Percentiles rank a stretch among this genome's conserved stretches.
phyloP scores from a whole-genome alignment of 345 rosid species.

The Melaleuca alternifolia region DNA sequence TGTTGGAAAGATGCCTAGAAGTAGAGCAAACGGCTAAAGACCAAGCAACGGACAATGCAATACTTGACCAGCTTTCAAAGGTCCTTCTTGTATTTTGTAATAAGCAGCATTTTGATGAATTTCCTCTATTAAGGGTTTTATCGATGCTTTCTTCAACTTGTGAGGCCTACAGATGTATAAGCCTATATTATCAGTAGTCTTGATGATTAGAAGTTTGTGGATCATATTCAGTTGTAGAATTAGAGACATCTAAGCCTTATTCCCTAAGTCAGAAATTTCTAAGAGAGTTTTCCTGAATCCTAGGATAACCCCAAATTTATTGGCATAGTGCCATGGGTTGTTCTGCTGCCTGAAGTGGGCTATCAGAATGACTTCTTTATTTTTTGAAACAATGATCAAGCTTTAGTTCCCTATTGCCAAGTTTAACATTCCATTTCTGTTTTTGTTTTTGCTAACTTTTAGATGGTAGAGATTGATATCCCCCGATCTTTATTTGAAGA shows the following conservation, averaged over 20 bases:
- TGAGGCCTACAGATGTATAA: background rate
- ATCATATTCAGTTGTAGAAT: background rate
- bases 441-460: background rate
- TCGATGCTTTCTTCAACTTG: background rate
- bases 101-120: background rate
- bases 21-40: slow-evolving; percentile 73
- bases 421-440: background rate
- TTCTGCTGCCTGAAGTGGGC: background rate
- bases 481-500: slow-evolving; percentile 88
- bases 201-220: background rate
- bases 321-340: background rate
- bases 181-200: background rate
- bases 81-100: slow-evolving; percentile 19
- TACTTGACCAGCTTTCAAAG: slow-evolving; percentile 81
- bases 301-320: background rate
- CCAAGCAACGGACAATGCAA: slow-evolving; percentile 90
- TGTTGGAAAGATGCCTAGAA: slow-evolving; percentile 63
- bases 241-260: background rate
- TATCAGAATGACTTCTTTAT: background rate
- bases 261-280: background rate
- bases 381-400: background rate
- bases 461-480: slow-evolving; percentile 92
- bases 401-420: background rate
- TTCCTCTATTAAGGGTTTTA: background rate
- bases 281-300: background rate